These are phyloP conservation scores for Aspergillus ustus DNA, from an alignment of 2,329 filamentous ascomycete genomes.

Conservation along the genomic window DNA sequence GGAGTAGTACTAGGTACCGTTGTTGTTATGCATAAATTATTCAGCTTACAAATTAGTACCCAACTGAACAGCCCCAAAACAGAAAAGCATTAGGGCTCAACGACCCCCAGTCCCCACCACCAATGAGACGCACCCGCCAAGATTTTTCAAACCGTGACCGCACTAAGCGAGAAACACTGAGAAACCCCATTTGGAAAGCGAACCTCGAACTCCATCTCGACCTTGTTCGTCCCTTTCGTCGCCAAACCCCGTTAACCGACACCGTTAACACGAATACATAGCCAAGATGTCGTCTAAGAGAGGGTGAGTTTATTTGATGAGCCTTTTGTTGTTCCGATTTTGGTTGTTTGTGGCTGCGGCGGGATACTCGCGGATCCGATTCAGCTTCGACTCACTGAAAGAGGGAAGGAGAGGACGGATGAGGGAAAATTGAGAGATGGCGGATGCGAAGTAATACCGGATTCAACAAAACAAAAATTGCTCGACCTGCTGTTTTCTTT, in stretches of 20 bases:
- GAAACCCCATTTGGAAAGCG: conserved; percentile 26
- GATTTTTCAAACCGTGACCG: conserved; percentile 45
- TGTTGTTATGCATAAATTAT: conserved; percentile 5
- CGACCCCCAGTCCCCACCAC: conserved; percentile 19
- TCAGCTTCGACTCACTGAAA: background rate
- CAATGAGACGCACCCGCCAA: conserved; percentile 41
- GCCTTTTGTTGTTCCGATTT: conserved; percentile 20
- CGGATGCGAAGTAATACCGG: background rate
- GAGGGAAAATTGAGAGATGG: background rate
- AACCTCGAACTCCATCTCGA: conserved; percentile 29
- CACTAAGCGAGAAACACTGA: conserved; percentile 49
- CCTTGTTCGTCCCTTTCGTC: conserved; percentile 30
- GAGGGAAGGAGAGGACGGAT: background rate
- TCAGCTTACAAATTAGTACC: conserved; percentile 13
- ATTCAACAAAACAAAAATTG: background rate
- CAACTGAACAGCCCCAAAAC: background rate
- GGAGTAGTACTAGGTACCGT: background rate
- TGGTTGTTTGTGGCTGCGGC: conserved; percentile 19
- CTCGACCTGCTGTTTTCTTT: background rate
- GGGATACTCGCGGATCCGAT: conserved; percentile 8
- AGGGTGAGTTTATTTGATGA: conserved; percentile 47
- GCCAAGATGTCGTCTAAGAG: conserved; percentile 58
- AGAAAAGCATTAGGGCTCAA: conserved; percentile 46
- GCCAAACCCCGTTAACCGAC: conserved; percentile 42
- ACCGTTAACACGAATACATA: conserved; percentile 43